Conservation (phyloP, 1,284 basidiomycete species). For the Rhodofomes roseus region DNA sequence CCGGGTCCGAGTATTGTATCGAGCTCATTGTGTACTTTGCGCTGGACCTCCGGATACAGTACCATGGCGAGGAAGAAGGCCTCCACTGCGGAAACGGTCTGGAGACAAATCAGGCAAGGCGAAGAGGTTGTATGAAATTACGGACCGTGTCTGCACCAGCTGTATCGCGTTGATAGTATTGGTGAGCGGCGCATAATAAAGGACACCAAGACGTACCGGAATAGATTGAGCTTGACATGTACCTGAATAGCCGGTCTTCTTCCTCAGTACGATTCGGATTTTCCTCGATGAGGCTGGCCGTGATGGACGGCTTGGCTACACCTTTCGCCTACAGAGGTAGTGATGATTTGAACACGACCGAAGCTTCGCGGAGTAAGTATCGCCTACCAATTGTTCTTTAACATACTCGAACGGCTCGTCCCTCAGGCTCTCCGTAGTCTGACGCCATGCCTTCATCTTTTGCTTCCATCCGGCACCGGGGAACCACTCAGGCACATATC, state of each 20-base stretch:
- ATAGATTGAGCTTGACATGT: not conserved
- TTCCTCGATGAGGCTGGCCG: no score
- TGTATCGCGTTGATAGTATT: not conserved
- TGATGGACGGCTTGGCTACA: no score
- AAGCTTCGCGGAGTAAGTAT: no score
- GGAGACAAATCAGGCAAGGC: not conserved
- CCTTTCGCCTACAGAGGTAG: no score
- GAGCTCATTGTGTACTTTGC: not conserved
- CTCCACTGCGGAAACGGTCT: not conserved
- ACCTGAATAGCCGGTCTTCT: not conserved
- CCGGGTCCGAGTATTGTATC: not conserved
- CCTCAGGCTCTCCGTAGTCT: no score
- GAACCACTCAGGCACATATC: conserved; percentile 27
- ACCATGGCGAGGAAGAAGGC: conserved; percentile 24
- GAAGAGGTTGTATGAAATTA: not conserved
- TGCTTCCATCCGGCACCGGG: conserved; percentile 27
- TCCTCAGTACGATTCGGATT: no score
- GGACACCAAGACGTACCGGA: not conserved
- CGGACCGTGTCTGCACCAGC: not conserved
- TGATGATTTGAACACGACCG: no score
- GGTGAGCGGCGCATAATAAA: not conserved
- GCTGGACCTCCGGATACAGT: conserved; percentile 23
- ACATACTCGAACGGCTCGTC: no score
- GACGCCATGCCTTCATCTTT: conserved; percentile 15
- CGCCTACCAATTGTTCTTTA: no score